Evolutionary conservation across 768 basidiomycete species (phyloP).

Genomic region (Cyclocybe cylindracea): DNA sequence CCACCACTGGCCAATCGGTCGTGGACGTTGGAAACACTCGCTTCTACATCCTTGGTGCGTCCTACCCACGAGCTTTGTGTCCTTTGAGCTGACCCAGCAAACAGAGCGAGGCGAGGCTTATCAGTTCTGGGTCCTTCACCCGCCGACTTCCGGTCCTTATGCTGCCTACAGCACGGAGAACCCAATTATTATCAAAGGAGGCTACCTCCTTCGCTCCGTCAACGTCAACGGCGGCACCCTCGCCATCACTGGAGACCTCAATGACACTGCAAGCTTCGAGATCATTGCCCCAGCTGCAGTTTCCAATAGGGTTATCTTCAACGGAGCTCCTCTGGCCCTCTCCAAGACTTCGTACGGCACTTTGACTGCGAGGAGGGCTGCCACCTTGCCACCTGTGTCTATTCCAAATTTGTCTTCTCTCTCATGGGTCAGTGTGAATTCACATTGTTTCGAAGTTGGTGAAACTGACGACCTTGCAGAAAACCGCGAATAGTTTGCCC

Average conservation of each 20-base stretch:
- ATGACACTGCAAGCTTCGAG: slow-evolving; percentile 43
- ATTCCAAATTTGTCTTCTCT: slow-evolving; percentile 35
- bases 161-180: slow-evolving; percentile 39
- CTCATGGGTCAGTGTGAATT: slow-evolving; percentile 33
- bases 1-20: slow-evolving; percentile 46
- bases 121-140: slow-evolving; percentile 52
- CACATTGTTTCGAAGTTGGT: neutral
- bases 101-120: slow-evolving; percentile 51
- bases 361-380: slow-evolving; percentile 29
- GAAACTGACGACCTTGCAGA: slow-evolving; percentile 22
- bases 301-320: slow-evolving; percentile 43
- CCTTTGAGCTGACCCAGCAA: neutral
- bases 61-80: neutral
- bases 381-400: slow-evolving; percentile 32
- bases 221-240: slow-evolving; percentile 35
- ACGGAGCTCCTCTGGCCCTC: slow-evolving; percentile 34
- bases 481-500: slow-evolving; percentile 43
- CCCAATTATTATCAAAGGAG: slow-evolving; percentile 51
- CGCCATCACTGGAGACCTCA: slow-evolving; percentile 45
- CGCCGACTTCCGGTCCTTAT: slow-evolving; percentile 35
- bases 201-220: slow-evolving; percentile 46
- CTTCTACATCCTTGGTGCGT: slow-evolving; percentile 46
- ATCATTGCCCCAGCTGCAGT: slow-evolving; percentile 44
- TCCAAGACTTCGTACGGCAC: slow-evolving; percentile 44
- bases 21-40: slow-evolving; percentile 42